Evolutionary conservation across 2,329 filamentous ascomycete genomes (phyloP).

Genomic region (Verruconis gallopava): DNA sequence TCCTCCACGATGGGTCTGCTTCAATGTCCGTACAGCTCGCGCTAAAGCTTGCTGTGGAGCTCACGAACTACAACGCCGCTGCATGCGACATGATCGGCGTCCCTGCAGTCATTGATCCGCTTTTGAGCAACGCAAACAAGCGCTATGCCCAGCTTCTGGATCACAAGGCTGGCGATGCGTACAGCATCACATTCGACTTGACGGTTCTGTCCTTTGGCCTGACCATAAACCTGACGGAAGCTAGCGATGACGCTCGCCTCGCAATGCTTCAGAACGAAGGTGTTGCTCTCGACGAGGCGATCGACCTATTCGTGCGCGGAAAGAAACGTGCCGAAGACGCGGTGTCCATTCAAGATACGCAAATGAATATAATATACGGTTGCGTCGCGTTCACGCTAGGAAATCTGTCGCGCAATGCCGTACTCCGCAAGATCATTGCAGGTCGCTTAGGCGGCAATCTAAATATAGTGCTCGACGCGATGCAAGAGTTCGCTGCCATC

Average conservation of each 20-base stretch:
- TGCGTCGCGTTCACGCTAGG: conserved; percentile 78
- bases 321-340: conserved; percentile 51
- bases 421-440: conserved; percentile 12
- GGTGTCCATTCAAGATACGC: conserved; percentile 51
- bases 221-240: conserved; percentile 78
- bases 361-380: conserved; percentile 70
- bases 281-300: conserved; percentile 1
- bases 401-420: conserved; percentile 53
- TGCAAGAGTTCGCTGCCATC: conserved; percentile 49
- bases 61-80: conserved; percentile 65
- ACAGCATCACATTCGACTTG: conserved; percentile 48
- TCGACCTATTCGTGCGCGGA: conserved; percentile 45
- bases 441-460: conserved; percentile 35
- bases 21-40: conserved; percentile 26
- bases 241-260: conserved; percentile 46
- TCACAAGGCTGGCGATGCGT: conserved; percentile 31
- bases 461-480: conserved; percentile 39
- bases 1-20: conserved; percentile 7
- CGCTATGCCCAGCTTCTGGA: conserved; percentile 17
- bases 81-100: conserved; percentile 57
- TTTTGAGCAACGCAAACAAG: conserved; percentile 20
- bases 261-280: conserved; percentile 12
- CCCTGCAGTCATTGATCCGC: conserved; percentile 34
- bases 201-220: conserved; percentile 68
- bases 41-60: conserved; percentile 65